Percentiles rank a stretch among this genome's conserved stretches.
These are phyloP conservation scores for Alternaria angustiovoidea DNA, from an alignment of 2,329 filamentous ascomycete genomes.

Conservation along the genomic window DNA sequence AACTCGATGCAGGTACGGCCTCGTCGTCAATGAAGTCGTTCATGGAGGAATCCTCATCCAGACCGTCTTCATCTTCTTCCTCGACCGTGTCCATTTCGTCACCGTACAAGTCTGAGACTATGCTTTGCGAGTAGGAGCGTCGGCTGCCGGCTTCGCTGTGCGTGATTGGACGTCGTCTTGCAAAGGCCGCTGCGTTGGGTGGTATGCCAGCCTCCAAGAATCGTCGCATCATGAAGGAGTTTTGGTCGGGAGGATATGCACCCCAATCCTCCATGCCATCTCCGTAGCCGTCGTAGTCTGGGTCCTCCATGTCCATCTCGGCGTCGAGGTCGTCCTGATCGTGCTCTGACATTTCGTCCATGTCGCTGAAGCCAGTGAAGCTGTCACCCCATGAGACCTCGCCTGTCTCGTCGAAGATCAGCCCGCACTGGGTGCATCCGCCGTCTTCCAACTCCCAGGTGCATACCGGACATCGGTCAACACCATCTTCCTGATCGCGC, in stretches of 20 bases:
- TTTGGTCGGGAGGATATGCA: constrained; percentile 41
- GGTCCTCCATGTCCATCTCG: constrained; percentile 53
- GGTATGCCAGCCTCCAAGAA: constrained; percentile 42
- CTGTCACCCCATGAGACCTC: constrained; percentile 50
- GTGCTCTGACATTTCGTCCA: constrained; percentile 54
- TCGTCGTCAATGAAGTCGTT: constrained; percentile 53
- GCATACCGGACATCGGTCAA: constrained; percentile 69
- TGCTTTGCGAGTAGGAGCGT: constrained; percentile 52
- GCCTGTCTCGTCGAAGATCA: constrained; percentile 60
- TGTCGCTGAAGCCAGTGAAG: constrained; percentile 56
- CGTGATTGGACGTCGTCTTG: constrained; percentile 46
- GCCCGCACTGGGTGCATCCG: constrained; percentile 62
- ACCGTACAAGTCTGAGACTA: constrained; percentile 50
- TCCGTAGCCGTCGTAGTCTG: constrained; percentile 45
- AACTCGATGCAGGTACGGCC: constrained; percentile 31
- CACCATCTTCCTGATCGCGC: constrained; percentile 66
- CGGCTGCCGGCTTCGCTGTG: constrained; percentile 54
- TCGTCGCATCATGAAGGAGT: constrained; percentile 46
- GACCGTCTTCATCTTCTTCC: constrained; percentile 53
- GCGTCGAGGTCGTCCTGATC: constrained; percentile 52
- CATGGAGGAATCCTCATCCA: constrained; percentile 52
- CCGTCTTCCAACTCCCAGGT: constrained; percentile 70
- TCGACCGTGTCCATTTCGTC: constrained; percentile 55
- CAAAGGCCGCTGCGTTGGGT: constrained; percentile 28
- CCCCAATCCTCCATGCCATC: constrained; percentile 43